These are phyloP conservation scores for Candida patagonica DNA, from an alignment of 805 yeast genomes.

Conservation along the genomic window DNA sequence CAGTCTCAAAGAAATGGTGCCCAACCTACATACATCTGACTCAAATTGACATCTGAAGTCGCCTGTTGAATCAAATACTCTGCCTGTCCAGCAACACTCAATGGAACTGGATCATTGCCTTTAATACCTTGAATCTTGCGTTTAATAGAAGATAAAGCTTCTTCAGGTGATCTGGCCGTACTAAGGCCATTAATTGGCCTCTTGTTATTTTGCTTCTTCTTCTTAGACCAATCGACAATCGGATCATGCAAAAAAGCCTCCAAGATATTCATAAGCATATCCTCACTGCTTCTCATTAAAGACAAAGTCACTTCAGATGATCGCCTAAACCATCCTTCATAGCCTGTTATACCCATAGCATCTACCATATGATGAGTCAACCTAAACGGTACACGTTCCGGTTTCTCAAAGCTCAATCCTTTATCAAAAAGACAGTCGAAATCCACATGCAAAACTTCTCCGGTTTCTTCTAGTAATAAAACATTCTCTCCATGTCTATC, in stretches of 20 bases:
- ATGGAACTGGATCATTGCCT: constrained; percentile 72
- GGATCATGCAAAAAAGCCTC: constrained; percentile 93
- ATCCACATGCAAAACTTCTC: constrained; percentile 85
- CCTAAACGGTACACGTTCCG: constrained; percentile 92
- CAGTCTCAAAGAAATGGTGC: constrained; percentile 46
- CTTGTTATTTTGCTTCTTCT: constrained; percentile 19
- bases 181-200: constrained; percentile 16
- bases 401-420: constrained; percentile 56
- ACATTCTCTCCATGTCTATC: constrained; percentile 95
- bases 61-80: constrained; percentile 83
- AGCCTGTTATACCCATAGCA: constrained; percentile 79
- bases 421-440: constrained; percentile 95
- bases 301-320: constrained; percentile 77
- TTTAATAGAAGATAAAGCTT: constrained; percentile 62
- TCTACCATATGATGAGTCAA: constrained; percentile 81
- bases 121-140: constrained; percentile 77
- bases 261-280: constrained; percentile 76
- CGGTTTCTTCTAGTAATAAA: constrained; percentile 59
- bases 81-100: constrained; percentile 88
- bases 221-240: constrained; percentile 59
- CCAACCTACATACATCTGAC: constrained; percentile 96
- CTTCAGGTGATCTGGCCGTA: constrained; percentile 39
- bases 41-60: constrained; percentile 54
- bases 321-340: constrained; percentile 81
- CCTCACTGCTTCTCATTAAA: constrained; percentile 68